phyloP scores from a whole-genome alignment of 1,284 basidiomycete genomes.

The Trametes polyzona region DNA sequence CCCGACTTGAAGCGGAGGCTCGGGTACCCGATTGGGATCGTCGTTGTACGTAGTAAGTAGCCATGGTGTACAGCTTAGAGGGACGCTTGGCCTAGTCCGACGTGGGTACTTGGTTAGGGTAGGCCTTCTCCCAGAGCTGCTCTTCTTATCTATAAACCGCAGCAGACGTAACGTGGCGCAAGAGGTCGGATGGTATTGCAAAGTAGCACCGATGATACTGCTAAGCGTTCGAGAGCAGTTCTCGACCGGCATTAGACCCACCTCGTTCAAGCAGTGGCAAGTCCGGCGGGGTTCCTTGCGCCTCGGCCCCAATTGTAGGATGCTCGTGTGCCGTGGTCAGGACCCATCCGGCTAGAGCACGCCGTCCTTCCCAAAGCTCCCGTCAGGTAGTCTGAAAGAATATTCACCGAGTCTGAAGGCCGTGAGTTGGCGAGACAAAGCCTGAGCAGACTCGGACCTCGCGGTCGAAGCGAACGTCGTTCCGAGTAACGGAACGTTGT shows the following conservation, averaged over 20 bases:
- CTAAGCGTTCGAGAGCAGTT: slow-evolving; percentile 8
- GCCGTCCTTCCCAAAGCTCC: too few species aligned
- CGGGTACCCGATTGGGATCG: slow-evolving; percentile 12
- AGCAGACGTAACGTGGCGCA: not conserved
- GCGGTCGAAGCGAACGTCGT: too few species aligned
- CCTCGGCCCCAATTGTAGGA: too few species aligned
- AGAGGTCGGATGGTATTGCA: not conserved
- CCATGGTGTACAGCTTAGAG: slow-evolving; percentile 16
- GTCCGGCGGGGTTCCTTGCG: too few species aligned
- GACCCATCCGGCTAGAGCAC: too few species aligned
- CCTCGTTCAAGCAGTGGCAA: slow-evolving; percentile 5
- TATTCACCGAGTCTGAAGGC: too few species aligned
- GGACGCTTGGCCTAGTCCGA: not conserved
- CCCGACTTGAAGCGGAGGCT: not conserved
- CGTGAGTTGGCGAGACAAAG: too few species aligned
- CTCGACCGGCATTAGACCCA: slow-evolving; percentile 4
- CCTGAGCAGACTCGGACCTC: too few species aligned
- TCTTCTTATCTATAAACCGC: not conserved
- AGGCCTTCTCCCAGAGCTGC: not conserved
- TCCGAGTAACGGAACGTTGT: too few species aligned
- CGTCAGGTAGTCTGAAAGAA: too few species aligned
- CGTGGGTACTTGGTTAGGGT: not conserved
- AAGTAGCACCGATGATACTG: not conserved
- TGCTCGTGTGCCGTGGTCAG: too few species aligned
- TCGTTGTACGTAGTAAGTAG: slow-evolving; percentile 29